These are phyloP conservation scores for Colletotrichum simmondsii DNA, from an alignment of 2,329 filamentous ascomycete genomes.

Conservation along the genomic window DNA sequence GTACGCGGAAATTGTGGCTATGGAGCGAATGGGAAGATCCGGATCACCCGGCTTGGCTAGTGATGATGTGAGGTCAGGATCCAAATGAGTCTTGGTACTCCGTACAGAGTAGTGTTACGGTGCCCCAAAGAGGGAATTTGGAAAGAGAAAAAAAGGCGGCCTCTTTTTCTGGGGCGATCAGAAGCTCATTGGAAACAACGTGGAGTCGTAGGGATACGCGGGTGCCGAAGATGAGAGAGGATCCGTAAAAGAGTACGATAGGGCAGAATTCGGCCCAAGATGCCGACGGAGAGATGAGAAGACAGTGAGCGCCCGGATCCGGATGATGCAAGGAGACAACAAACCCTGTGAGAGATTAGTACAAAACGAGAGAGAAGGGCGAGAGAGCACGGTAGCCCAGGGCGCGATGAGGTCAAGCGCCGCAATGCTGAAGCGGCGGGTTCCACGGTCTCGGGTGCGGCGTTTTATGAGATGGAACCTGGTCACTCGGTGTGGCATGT, in stretches of 20 bases:
- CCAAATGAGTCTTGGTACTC: not conserved
- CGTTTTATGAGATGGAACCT: slow-evolving; percentile 22
- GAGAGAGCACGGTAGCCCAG: not conserved
- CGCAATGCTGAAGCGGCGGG: not conserved
- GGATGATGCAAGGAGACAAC: not conserved
- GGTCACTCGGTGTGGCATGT: slow-evolving; percentile 10
- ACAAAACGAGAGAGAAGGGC: not conserved
- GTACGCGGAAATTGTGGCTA: slow-evolving; percentile 27
- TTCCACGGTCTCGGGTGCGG: slow-evolving; percentile 23
- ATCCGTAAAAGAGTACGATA: not conserved
- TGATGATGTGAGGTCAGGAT: slow-evolving; percentile 24
- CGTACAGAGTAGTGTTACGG: not conserved
- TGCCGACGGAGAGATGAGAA: not conserved
- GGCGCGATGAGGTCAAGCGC: slow-evolving; percentile 22
- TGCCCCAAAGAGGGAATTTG: not conserved
- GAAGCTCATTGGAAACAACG: not conserved
- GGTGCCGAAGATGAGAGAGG: not conserved
- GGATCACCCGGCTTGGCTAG: slow-evolving; percentile 28
- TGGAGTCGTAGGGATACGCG: not conserved
- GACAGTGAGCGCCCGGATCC: not conserved
- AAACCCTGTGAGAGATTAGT: slow-evolving; percentile 12
- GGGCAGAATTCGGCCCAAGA: not conserved
- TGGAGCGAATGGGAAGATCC: slow-evolving; percentile 23
- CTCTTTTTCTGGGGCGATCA: not conserved
- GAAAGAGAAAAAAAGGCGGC: not conserved